Base-by-base conservation (phyloP, 2,329 filamentous ascomycete genomes). In the Penicillium sp. region DNA sequence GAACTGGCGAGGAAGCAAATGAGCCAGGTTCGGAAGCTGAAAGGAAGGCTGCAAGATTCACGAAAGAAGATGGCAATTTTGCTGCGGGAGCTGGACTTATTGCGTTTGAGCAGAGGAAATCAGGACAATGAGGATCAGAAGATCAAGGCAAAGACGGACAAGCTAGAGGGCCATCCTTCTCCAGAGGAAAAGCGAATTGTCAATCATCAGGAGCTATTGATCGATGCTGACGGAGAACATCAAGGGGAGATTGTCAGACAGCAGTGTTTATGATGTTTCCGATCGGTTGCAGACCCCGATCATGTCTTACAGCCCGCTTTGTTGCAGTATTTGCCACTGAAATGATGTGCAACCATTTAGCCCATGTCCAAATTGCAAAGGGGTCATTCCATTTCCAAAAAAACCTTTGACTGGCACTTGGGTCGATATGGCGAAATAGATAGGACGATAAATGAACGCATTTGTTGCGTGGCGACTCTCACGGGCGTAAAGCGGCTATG, bases 1-100 rank as follows among this genome's bases (percentile, higher is more conserved):
- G 46, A 9, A 7, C 55, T 62, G 39, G 49, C 55, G 5, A n/a
- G 29, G 12, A 45, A 23, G 26, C 64, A 64, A 51, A 57, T 49
- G 34, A 31, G 15, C 16, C 62, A 53, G n/a, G 44, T 56, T 16
- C 15, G 36, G 15, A 28, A 6, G 6, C 18, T 64, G 46, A 54
- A 54, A 7, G 38, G 21, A 4, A 47, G 52, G 28, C 28, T 65
- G 8, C 44, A 54, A 23, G 23, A 63, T 12, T 23, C 38, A 12
- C 18, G 46, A 51, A 15, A 21, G 26, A 31, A 33, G 10, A 31
- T 29, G 7, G 39, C 45, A 12, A 23, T 31, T 23, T 41, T 26
- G 12, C 39, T 42, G 31, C n/a, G 26, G n/a, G 28, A 16, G 24
- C 13, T 31, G 21, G 53, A 54, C 21, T 15, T 54, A 29, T 28